Evolutionary conservation across 2,329 filamentous ascomycete species (phyloP).

Genomic region (Aureobasidium sp.): DNA sequence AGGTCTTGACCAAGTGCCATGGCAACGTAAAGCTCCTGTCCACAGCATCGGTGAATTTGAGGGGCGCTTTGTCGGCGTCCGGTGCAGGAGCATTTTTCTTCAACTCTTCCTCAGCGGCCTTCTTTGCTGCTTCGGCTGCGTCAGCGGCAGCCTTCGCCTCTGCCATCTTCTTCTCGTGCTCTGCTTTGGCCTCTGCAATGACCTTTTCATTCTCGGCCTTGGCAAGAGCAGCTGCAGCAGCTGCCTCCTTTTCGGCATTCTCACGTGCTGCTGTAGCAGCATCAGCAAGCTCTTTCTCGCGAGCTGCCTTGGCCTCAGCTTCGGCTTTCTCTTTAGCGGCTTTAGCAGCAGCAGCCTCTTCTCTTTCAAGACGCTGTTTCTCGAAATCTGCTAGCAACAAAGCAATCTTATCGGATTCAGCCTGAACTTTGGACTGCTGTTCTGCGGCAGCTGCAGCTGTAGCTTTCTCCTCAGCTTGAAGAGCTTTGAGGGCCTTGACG

Average conservation of each 20-base stretch:
- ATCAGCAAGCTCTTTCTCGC: conserved; percentile 35
- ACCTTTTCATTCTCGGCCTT: conserved; percentile 41
- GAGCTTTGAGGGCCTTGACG: neutral
- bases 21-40: conserved; percentile 90
- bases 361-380: conserved; percentile 33
- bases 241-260: conserved; percentile 33
- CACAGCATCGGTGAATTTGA: conserved; percentile 87
- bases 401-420: conserved; percentile 21
- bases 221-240: conserved; percentile 24
- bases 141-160: conserved; percentile 45
- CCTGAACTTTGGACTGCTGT: conserved; percentile 15
- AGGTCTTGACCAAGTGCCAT: conserved; percentile 73
- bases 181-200: conserved; percentile 28
- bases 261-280: conserved; percentile 40
- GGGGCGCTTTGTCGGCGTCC: conserved; percentile 61
- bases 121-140: conserved; percentile 44
- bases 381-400: conserved; percentile 37
- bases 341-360: conserved; percentile 33
- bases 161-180: conserved; percentile 48
- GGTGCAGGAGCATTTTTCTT: conserved; percentile 42
- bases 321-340: conserved; percentile 40
- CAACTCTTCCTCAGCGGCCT: conserved; percentile 41
- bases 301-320: conserved; percentile 39
- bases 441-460: neutral
- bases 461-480: conserved; percentile 18